These are phyloP conservation scores for Pleurotus pulmonarius DNA, from an alignment of 768 basidiomycete genomes.

Conservation along the genomic window DNA sequence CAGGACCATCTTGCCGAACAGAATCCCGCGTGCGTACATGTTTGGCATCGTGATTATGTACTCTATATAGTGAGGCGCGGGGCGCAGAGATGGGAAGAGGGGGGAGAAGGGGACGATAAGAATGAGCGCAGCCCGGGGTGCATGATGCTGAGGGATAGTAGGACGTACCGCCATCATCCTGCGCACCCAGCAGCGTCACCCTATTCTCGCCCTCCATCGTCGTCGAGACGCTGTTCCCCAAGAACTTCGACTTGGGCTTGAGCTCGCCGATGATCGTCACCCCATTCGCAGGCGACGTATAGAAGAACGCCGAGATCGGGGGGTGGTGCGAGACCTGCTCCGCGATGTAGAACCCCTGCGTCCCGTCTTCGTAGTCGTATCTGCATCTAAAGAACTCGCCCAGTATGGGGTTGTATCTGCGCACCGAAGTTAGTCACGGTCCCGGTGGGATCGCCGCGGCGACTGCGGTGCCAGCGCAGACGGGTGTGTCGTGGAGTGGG, in stretches of 20 bases:
- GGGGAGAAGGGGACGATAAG: neutral
- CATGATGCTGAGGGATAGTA: constrained; percentile 7
- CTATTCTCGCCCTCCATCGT: constrained; percentile 96
- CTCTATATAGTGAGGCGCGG: constrained; percentile 36
- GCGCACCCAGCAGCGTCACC: constrained; percentile 75
- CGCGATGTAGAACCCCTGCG: constrained; percentile 91
- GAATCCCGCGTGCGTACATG: constrained; percentile 88
- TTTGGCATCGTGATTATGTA: constrained; percentile 96
- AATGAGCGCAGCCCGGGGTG: neutral
- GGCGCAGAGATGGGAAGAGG: neutral
- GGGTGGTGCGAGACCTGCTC: constrained; percentile 97
- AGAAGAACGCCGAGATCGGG: constrained; percentile 93
- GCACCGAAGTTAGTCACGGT: neutral
- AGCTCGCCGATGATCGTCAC: constrained; percentile 89
- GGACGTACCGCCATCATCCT: constrained; percentile 78
- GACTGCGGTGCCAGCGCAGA: constrained; percentile 2
- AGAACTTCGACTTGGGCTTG: constrained; percentile 91
- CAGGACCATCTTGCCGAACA: constrained; percentile 92
- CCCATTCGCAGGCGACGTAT: constrained; percentile 87
- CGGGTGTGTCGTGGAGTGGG: constrained; percentile 2
- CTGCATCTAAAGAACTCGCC: constrained; percentile 98
- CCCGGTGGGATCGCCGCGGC: too few species aligned
- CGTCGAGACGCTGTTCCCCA: constrained; percentile 95
- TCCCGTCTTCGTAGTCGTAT: constrained; percentile 88
- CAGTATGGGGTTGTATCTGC: constrained; percentile 92